phyloP scores from a whole-genome alignment of 1,139 yeast genomes.

The Geotrichum cucujoidarum region DNA sequence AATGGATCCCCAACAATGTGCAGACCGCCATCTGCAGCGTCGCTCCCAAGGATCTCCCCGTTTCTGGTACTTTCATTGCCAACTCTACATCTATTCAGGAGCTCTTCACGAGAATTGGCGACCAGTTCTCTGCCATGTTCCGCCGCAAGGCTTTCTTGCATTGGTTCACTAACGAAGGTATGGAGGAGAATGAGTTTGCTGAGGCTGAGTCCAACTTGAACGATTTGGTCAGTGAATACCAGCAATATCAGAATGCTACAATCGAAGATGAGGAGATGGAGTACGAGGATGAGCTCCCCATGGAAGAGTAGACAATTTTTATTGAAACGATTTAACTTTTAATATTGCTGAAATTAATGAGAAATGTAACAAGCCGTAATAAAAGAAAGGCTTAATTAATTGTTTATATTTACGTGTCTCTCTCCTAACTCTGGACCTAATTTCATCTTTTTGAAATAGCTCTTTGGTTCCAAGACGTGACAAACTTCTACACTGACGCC shows the following conservation, averaged over 20 bases:
- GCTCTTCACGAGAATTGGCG: constrained; percentile 82
- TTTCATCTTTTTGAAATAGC: constrained; percentile 18
- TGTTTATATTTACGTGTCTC: neutral
- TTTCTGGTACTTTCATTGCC: constrained; percentile 89
- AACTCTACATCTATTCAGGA: constrained; percentile 91
- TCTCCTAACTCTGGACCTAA: constrained; percentile 9
- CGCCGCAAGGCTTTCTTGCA: constrained; percentile 92
- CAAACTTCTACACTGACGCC: constrained; percentile 38
- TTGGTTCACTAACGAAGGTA: constrained; percentile 93
- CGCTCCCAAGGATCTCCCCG: constrained; percentile 78
- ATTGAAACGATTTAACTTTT: neutral
- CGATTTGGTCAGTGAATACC: constrained; percentile 83
- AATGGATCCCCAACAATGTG: constrained; percentile 95
- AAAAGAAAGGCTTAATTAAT: no score
- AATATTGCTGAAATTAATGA: neutral
- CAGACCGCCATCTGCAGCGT: constrained; percentile 91
- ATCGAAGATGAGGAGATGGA: constrained; percentile 47
- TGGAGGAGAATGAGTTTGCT: constrained; percentile 90
- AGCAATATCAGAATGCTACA: constrained; percentile 84
- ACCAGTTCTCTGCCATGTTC: constrained; percentile 87
- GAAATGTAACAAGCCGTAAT: neutral
- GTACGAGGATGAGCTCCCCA: constrained; percentile 28
- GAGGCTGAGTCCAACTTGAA: constrained; percentile 85
- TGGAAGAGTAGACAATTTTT: constrained; percentile 25
- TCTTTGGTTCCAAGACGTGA: constrained; percentile 26